phyloP scores from a whole-genome alignment of 2,329 filamentous ascomycete species.

The Trichoderma afroharzianum region DNA sequence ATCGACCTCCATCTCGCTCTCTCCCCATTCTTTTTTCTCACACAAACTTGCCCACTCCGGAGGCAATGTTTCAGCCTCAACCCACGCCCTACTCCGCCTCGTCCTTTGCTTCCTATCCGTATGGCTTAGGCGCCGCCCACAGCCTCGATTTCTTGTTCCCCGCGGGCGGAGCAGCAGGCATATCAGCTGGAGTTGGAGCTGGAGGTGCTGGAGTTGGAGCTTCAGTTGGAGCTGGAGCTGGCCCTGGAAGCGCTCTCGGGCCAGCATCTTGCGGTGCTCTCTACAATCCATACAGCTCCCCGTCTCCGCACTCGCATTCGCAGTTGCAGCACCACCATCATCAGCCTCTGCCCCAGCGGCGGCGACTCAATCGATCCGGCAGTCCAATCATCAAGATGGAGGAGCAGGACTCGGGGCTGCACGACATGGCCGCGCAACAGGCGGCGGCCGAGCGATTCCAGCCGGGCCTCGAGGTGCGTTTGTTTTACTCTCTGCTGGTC shows the following conservation, averaged over 20 bases:
- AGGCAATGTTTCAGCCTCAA: conserved; percentile 56
- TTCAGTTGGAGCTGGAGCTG: conserved; percentile 3
- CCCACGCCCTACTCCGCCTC: conserved; percentile 46
- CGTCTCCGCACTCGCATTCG: conserved; percentile 8
- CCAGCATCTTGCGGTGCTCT: neutral
- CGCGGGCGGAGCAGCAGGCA: conserved; percentile 4
- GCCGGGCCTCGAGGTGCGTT: conserved; percentile 52
- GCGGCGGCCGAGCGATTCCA: conserved; percentile 57
- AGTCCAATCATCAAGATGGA: conserved; percentile 31
- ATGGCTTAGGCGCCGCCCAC: conserved; percentile 35
- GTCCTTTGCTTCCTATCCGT: conserved; percentile 33
- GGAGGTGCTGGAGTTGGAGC: neutral
- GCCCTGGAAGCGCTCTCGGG: neutral
- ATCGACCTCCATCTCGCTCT: neutral
- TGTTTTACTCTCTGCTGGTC: neutral
- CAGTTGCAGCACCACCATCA: conserved; percentile 4
- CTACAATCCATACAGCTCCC: neutral
- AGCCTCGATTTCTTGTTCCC: conserved; percentile 22
- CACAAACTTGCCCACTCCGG: neutral
- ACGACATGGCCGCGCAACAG: conserved; percentile 56
- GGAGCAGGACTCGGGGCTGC: conserved; percentile 29
- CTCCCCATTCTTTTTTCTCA: neutral
- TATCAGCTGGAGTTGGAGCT: neutral
- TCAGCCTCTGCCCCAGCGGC: conserved; percentile 14
- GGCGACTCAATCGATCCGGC: conserved; percentile 21